A percentile compares a stretch with the other conserved stretches of the same genome.
Evolutionary conservation across 768 basidiomycete genomes (phyloP).

Genomic region (Phanerochaete sordida): DNA sequence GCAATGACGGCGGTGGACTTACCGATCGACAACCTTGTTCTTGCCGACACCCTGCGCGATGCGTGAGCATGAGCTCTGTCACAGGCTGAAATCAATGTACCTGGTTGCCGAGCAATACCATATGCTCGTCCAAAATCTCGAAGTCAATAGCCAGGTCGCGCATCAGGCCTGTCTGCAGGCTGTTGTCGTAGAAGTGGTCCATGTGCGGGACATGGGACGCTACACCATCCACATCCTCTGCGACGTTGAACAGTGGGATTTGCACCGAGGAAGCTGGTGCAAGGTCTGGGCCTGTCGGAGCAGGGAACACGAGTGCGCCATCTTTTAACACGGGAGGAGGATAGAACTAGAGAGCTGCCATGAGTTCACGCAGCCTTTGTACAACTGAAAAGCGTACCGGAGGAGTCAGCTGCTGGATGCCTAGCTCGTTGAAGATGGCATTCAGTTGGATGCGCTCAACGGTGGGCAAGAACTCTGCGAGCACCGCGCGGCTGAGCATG

Average conservation of each 20-base stretch:
- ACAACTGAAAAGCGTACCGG: conserved; percentile 31
- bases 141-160: conserved; percentile 60
- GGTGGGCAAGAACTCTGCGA: conserved; percentile 60
- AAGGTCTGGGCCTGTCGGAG: conserved; percentile 26
- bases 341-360: conserved; percentile 42
- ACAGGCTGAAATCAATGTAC: no score
- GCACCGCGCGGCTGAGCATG: conserved; percentile 45
- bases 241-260: conserved; percentile 48
- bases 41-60: conserved; percentile 57
- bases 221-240: conserved; percentile 50
- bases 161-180: conserved; percentile 64
- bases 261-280: conserved; percentile 29
- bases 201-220: conserved; percentile 61
- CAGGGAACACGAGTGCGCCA: conserved; percentile 44
- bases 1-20: conserved; percentile 13
- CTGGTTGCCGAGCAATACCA: conserved; percentile 67
- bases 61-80: no score
- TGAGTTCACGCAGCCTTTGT: not conserved
- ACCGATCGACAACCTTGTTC: conserved; percentile 68
- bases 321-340: conserved; percentile 38
- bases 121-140: conserved; percentile 58
- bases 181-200: conserved; percentile 71
- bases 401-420: conserved; percentile 38
- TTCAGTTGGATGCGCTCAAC: conserved; percentile 55
- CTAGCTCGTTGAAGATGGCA: conserved; percentile 46